Conservation (phyloP, 371 early-diverging fungal genomes). For the Zychaea mexicana region DNA sequence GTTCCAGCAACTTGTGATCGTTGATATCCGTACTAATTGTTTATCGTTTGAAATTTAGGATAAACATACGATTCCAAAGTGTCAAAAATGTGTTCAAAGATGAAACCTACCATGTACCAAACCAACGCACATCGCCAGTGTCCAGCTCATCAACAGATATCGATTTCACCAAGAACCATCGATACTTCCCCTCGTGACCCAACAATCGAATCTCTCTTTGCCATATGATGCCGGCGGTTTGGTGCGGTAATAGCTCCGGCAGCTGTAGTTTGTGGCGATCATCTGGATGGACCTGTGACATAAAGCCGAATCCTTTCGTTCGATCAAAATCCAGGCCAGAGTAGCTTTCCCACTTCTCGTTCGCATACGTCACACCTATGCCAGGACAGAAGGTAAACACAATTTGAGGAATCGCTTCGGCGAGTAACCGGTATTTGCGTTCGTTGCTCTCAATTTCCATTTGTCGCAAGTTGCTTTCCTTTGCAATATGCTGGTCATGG, state of each 20-base stretch:
- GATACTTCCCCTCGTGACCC: slow-evolving; percentile 50
- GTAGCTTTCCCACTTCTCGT: slow-evolving; percentile 63
- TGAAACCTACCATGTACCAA: slow-evolving; percentile 60
- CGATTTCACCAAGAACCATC: slow-evolving; percentile 69
- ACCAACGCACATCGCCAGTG: slow-evolving; percentile 63
- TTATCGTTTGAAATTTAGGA: too few species aligned
- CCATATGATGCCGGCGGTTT: slow-evolving; percentile 55
- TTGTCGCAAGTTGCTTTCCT: slow-evolving; percentile 55
- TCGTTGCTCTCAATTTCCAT: slow-evolving; percentile 65
- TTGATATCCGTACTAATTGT: slow-evolving; percentile 63
- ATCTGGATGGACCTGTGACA: slow-evolving; percentile 66
- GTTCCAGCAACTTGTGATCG: slow-evolving; percentile 63
- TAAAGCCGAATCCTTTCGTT: slow-evolving; percentile 61
- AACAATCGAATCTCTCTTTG: slow-evolving; percentile 58
- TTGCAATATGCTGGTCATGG: slow-evolving; percentile 63
- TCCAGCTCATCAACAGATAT: slow-evolving; percentile 63
- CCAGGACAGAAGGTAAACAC: slow-evolving; percentile 67
- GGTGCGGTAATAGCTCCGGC: slow-evolving; percentile 46
- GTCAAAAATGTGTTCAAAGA: neutral
- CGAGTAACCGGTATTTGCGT: slow-evolving; percentile 63
- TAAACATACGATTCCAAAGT: too few species aligned
- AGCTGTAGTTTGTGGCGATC: slow-evolving; percentile 58
- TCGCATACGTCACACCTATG: slow-evolving; percentile 62
- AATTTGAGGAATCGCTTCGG: slow-evolving; percentile 71
- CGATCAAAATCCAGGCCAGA: slow-evolving; percentile 60